Base-by-base conservation (phyloP, 176 grass and related monocot genomes). In the Dendrocalamus sinicus region DNA sequence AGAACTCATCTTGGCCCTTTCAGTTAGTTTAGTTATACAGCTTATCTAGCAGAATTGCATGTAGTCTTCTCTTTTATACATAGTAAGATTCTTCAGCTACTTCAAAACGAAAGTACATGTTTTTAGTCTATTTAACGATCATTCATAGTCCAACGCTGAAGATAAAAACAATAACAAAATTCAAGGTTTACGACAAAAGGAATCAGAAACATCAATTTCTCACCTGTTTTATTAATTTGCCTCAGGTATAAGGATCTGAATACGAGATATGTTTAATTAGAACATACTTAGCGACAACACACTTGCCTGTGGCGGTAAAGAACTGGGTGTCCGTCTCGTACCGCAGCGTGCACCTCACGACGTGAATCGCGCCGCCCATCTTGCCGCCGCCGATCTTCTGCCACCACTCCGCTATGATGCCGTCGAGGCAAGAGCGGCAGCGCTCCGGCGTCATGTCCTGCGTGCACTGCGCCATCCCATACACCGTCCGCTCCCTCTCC, bases 401-500 rank as follows among this genome's bases (percentile, higher is more conserved):
- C 22, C 5, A 59, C 22, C 80, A 19, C 63, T 82, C 45, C 0
- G 28, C 11, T 17, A 73, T 24, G 47, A 86, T 1, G 8, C 23
- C 59, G 12, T n/a, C 2, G 8, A 94, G 79, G 66, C 94, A 97
- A 39, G 20, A 1, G 57, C 59, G 77, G 70, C 92, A 93, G 59
- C 59, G 82, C 9, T 83, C 75, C 7, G 64, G 57, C 9, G 75
- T 41, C 75, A 91, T 75, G 77, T 89, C 92, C 72, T 4, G 50
- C 5, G 84, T 91, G 84, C 92, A 94, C 66, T 91, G 92, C 41
- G 57, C 89, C 73, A 91, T 58, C 45, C 75, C 89, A 63, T 85
- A 91, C 62, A 94, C 37, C 4, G 2, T 67, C 39, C 26, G 59
- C 12, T 47, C 54, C 35, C 45, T 39, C 48, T 22, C 61, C 24